A percentile compares a stretch with the other conserved stretches of the same genome.
These are phyloP conservation scores for Tanacetum coccineum DNA, from an alignment of 129 eudicot genomes.

Conservation along the genomic window DNA sequence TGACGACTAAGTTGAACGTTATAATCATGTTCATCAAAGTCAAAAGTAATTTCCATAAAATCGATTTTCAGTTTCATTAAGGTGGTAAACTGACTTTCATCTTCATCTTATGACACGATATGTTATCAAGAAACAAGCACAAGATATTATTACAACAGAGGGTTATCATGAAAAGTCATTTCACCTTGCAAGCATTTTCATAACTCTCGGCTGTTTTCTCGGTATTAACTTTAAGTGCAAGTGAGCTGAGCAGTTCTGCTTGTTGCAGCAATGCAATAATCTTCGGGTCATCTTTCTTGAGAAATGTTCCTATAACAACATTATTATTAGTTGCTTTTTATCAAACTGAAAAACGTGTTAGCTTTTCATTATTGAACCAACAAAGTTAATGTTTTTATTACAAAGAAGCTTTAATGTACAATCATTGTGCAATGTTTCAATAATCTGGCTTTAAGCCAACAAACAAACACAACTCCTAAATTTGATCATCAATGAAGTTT, in stretches of 20 bases:
- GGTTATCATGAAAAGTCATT: constrained; percentile 9
- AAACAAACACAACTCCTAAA: constrained; percentile 16
- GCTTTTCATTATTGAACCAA: constrained; percentile 18
- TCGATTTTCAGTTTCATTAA: neutral
- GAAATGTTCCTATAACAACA: constrained; percentile 53
- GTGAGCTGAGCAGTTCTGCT: constrained; percentile 92
- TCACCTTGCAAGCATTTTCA: constrained; percentile 96
- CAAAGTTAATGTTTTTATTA: constrained; percentile 10
- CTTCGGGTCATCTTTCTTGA: constrained; percentile 80
- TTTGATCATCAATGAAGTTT: constrained; percentile 11
- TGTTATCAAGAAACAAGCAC: constrained; percentile 15
- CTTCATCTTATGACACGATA: neutral
- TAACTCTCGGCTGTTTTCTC: constrained; percentile 85
- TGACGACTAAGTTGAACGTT: too few species aligned
- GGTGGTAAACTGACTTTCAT: neutral
- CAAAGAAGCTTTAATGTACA: constrained; percentile 10
- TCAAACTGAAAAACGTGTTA: neutral
- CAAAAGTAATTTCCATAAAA: constrained; percentile 3
- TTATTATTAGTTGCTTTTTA: constrained; percentile 28
- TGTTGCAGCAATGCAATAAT: constrained; percentile 72
- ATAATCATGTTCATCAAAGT: neutral
- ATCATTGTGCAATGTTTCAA: neutral
- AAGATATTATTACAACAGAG: constrained; percentile 4
- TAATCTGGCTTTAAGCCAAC: constrained; percentile 5
- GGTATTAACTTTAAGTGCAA: constrained; percentile 76